These are phyloP conservation scores for Anisogramma anomala DNA, from an alignment of 2,329 filamentous ascomycete species.

Conservation along the genomic window DNA sequence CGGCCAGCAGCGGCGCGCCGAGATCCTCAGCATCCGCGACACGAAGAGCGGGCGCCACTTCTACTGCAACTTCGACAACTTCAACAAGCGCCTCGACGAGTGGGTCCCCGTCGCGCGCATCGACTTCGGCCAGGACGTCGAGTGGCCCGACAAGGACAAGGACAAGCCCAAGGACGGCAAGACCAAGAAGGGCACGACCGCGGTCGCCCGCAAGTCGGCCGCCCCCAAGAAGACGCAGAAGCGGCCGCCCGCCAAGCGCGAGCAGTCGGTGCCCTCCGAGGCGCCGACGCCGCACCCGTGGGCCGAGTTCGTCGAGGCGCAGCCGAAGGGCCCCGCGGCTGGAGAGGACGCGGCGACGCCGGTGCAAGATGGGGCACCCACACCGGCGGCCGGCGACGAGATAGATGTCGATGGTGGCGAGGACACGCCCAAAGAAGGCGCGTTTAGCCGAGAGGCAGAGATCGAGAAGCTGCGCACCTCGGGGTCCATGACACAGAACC, in stretches of 20 bases:
- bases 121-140: slow-evolving; percentile 80
- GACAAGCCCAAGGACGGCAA: slow-evolving; percentile 64
- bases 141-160: slow-evolving; percentile 91
- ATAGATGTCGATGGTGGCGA: slow-evolving; percentile 45
- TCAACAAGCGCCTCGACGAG: slow-evolving; percentile 79
- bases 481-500: slow-evolving; percentile 98
- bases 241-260: slow-evolving; percentile 37
- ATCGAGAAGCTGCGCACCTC: slow-evolving; percentile 92
- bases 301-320: slow-evolving; percentile 40
- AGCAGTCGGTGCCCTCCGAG: slow-evolving; percentile 43
- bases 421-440: slow-evolving; percentile 29
- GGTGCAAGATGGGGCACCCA: slow-evolving; percentile 7
- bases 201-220: slow-evolving; percentile 42
- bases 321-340: slow-evolving; percentile 33
- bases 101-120: slow-evolving; percentile 79
- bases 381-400: slow-evolving; percentile 27
- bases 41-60: slow-evolving; percentile 81
- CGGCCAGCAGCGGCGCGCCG: slow-evolving; percentile 77
- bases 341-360: slow-evolving; percentile 22
- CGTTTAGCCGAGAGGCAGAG: slow-evolving; percentile 74
- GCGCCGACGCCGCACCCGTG: slow-evolving; percentile 43
- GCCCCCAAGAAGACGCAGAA: slow-evolving; percentile 49
- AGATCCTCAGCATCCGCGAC: slow-evolving; percentile 89
- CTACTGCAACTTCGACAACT: slow-evolving; percentile 96
- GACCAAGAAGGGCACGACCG: slow-evolving; percentile 56